These are phyloP conservation scores for Apiotrichum porosum DNA, from an alignment of 1,284 basidiomycete species.

Conservation along the genomic window DNA sequence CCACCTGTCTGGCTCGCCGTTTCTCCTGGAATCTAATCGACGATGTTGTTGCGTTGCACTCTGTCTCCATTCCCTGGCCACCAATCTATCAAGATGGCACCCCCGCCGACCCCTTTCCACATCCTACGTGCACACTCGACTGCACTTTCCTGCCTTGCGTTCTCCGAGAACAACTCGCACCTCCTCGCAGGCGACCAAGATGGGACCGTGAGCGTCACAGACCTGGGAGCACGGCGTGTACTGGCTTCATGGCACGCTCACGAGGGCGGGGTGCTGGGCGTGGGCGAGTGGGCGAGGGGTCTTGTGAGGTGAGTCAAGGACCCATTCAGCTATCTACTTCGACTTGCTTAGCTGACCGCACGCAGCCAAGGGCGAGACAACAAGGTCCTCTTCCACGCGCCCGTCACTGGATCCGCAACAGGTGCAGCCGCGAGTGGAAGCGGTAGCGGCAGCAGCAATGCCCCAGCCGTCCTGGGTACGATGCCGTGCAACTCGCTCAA, in stretches of 20 bases:
- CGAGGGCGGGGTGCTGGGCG: conserved; percentile 63
- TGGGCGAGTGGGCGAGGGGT: conserved; percentile 63
- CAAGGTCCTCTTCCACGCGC: conserved; percentile 39
- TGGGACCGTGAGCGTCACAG: conserved; percentile 63
- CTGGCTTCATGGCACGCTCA: conserved; percentile 73
- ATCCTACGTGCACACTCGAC: conserved; percentile 67
- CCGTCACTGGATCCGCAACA: conserved; percentile 55
- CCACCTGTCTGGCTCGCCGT: too few species aligned
- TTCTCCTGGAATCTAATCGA: too few species aligned
- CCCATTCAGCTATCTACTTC: background rate
- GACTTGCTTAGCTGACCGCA: conserved; percentile 12
- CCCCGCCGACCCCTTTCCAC: conserved; percentile 58
- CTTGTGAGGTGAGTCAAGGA: conserved; percentile 63
- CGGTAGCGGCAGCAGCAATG: background rate
- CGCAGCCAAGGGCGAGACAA: conserved; percentile 79
- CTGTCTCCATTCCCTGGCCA: too few species aligned
- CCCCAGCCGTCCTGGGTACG: conserved; percentile 58
- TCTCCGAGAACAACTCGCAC: conserved; percentile 65
- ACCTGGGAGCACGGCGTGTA: conserved; percentile 64
- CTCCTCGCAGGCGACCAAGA: conserved; percentile 75
- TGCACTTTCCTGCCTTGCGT: conserved; percentile 53
- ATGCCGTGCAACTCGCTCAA: conserved; percentile 84
- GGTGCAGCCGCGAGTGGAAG: too few species aligned
- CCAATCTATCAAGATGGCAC: conserved; percentile 19
- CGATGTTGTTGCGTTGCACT: background rate